Evolutionary conservation across 73 alveolate genomes (phyloP).

Genomic region (Paramecium biaurelia): DNA sequence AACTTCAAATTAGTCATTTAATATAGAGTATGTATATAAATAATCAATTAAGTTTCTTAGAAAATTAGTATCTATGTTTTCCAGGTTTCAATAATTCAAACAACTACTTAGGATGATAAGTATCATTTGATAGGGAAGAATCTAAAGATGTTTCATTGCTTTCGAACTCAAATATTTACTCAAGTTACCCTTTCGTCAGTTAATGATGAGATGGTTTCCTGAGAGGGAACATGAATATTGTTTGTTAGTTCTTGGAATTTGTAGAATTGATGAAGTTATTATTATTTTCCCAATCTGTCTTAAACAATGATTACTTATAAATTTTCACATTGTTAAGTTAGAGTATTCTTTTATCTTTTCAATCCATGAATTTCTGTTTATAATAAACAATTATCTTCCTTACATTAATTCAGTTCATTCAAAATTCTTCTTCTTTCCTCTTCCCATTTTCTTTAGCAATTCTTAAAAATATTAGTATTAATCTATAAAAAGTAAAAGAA

Average conservation of each 20-base stretch:
- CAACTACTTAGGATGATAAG: not conserved
- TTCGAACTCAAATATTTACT: not conserved
- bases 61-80: not conserved
- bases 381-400: not conserved
- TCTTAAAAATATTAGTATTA: not conserved
- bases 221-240: not conserved
- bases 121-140: constrained; percentile 8
- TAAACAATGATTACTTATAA: not conserved
- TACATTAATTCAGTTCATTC: not conserved
- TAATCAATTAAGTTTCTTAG: not conserved
- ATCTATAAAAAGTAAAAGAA: not conserved
- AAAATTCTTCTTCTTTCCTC: not conserved
- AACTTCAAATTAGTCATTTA: not conserved
- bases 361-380: not conserved
- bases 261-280: not conserved
- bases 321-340: not conserved
- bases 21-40: not conserved
- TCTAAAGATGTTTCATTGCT: constrained; percentile 27
- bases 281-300: not conserved
- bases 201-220: constrained; percentile 35
- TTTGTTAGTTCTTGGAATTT: not conserved
- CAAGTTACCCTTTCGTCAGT: constrained; percentile 9
- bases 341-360: not conserved
- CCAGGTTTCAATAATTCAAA: not conserved
- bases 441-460: not conserved